Conservation (phyloP, 495 filamentous ascomycete species). For the Aspergillus biplanus region DNA sequence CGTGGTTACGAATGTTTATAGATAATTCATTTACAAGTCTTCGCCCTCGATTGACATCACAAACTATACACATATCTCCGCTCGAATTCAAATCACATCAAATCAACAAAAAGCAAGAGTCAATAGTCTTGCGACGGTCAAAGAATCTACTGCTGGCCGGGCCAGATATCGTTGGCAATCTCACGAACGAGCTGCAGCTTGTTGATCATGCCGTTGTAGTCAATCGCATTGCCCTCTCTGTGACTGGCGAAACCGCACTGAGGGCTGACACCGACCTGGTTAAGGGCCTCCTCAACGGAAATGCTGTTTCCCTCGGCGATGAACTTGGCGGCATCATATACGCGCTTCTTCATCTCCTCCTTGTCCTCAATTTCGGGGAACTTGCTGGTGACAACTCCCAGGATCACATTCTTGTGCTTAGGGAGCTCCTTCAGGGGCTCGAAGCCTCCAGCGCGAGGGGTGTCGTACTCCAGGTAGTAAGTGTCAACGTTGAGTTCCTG, state of each 20-base stretch:
- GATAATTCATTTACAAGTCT: background rate
- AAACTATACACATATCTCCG: background rate
- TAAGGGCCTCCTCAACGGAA: conserved; percentile 65
- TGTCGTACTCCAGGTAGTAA: conserved; percentile 87
- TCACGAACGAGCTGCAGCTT: conserved; percentile 70
- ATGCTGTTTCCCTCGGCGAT: conserved; percentile 71
- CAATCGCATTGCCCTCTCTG: conserved; percentile 67
- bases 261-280: conserved; percentile 71
- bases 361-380: conserved; percentile 73
- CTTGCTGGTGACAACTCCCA: conserved; percentile 77
- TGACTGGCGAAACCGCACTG: conserved; percentile 84
- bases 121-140: conserved; percentile 1
- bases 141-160: conserved; percentile 55
- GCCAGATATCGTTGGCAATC: conserved; percentile 74
- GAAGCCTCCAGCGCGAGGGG: conserved; percentile 72
- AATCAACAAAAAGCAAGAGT: conserved; percentile 2
- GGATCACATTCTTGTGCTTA: conserved; percentile 72
- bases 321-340: conserved; percentile 69
- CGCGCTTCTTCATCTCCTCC: conserved; percentile 69
- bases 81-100: background rate
- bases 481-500: conserved; percentile 73
- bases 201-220: conserved; percentile 67
- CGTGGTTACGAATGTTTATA: background rate
- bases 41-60: background rate
- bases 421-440: conserved; percentile 76